Evolutionary conservation across 2,329 filamentous ascomycete genomes (phyloP).

Genomic region (Aspergillus candidus): DNA sequence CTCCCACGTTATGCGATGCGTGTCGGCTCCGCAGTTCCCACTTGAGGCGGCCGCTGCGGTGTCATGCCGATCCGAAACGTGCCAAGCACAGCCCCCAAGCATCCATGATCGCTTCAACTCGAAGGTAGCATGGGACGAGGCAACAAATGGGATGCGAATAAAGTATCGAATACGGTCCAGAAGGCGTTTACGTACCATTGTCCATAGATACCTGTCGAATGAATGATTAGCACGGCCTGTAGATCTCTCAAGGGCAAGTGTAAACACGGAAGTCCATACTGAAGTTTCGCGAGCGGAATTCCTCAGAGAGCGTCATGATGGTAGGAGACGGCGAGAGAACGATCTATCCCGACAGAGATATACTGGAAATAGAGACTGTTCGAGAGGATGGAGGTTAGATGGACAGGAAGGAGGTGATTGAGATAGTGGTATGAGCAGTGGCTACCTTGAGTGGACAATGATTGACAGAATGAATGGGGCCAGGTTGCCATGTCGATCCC

Average conservation of each 20-base stretch:
- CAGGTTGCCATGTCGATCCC: constrained; percentile 18
- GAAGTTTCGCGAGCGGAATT: constrained; percentile 61
- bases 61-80: constrained; percentile 5
- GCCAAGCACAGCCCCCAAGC: constrained; percentile 18
- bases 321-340: neutral
- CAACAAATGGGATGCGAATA: neutral
- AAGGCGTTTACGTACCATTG: constrained; percentile 52
- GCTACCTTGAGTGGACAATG: constrained; percentile 11
- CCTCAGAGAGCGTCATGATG: constrained; percentile 55
- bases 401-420: too few relatives aligned
- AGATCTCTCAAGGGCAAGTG: constrained; percentile 3
- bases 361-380: neutral
- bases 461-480: constrained; percentile 16
- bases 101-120: constrained; percentile 14
- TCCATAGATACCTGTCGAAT: constrained; percentile 57
- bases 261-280: constrained; percentile 43
- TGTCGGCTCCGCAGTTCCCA: neutral
- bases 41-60: neutral
- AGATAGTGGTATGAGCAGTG: constrained; percentile 2
- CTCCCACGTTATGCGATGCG: too few relatives aligned
- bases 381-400: neutral
- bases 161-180: neutral
- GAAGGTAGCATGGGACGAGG: neutral
- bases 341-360: neutral
- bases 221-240: constrained; percentile 18